Evolutionary conservation across 208 protist genomes (phyloP).

Genomic region (Angomonas deanei): DNA sequence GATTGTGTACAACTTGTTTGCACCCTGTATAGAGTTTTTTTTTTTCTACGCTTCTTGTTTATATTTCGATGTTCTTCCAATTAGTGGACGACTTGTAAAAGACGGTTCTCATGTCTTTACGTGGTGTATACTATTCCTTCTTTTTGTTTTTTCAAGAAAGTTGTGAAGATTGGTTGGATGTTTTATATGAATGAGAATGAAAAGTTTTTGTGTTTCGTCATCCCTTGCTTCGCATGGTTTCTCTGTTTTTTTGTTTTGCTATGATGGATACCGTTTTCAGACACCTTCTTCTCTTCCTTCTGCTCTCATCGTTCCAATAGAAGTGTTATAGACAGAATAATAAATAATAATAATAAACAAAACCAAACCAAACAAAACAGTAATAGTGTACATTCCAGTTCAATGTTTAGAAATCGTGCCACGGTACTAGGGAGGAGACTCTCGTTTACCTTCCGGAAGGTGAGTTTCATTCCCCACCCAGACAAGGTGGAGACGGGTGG

Average conservation of each 20-base stretch:
- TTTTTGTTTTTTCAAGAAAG: conserved; percentile 1
- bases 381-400: neutral
- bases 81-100: neutral
- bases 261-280: no score
- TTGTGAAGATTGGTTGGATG: no score
- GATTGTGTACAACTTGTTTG: neutral
- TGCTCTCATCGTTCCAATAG: no score
- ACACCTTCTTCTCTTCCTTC: no score
- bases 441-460: neutral
- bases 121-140: no score
- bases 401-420: neutral
- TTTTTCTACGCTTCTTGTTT: neutral
- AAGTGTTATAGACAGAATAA: no score
- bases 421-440: neutral
- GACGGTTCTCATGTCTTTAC: no score
- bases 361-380: neutral
- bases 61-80: neutral
- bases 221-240: neutral
- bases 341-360: conserved; percentile 1
- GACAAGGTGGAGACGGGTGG: conserved; percentile 46
- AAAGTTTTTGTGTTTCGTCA: neutral
- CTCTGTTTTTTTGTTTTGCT: conserved; percentile 11
- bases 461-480: neutral
- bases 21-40: neutral
- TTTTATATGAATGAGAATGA: neutral